Conservation (phyloP, 805 yeast genomes). For the Pichia nakasei region DNA sequence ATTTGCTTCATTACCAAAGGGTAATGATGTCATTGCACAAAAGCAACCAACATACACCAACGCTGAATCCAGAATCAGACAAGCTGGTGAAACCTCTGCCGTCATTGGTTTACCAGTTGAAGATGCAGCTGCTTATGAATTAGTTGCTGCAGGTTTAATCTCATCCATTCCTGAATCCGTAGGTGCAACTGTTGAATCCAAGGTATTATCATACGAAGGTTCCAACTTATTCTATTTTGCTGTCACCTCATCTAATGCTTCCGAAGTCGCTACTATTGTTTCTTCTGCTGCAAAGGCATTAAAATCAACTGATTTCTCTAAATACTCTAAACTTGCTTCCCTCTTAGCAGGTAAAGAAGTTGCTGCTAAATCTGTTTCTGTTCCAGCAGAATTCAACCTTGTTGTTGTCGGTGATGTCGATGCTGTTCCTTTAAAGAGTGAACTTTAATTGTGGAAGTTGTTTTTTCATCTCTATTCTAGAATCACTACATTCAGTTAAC, state of each 20-base stretch:
- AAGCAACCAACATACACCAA: constrained; percentile 43
- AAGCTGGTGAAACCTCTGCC: constrained; percentile 58
- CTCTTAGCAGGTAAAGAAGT: constrained; percentile 33
- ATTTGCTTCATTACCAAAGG: constrained; percentile 54
- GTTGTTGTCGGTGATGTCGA: constrained; percentile 86
- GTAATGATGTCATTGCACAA: constrained; percentile 37
- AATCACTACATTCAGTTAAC: background rate
- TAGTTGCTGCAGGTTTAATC: constrained; percentile 61
- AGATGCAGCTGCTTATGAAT: constrained; percentile 54
- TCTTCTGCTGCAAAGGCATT: constrained; percentile 48
- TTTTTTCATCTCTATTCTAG: background rate
- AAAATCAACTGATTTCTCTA: constrained; percentile 24
- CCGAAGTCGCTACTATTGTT: constrained; percentile 52
- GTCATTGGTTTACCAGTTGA: constrained; percentile 75
- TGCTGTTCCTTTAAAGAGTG: constrained; percentile 81
- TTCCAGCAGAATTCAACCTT: constrained; percentile 58
- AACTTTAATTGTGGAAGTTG: constrained; percentile 45
- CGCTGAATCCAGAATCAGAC: constrained; percentile 59
- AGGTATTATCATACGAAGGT: constrained; percentile 59
- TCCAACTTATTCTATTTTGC: constrained; percentile 73
- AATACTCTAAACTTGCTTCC: constrained; percentile 46
- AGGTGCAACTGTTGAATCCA: constrained; percentile 43
- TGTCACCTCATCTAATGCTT: constrained; percentile 51
- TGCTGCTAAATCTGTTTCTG: constrained; percentile 29
- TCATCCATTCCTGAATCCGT: constrained; percentile 40